Percentiles rank a stretch among this genome's conserved stretches.
These are phyloP conservation scores for Gossypium lobatum DNA, from an alignment of 441 rosid genomes.

Conservation along the genomic window DNA sequence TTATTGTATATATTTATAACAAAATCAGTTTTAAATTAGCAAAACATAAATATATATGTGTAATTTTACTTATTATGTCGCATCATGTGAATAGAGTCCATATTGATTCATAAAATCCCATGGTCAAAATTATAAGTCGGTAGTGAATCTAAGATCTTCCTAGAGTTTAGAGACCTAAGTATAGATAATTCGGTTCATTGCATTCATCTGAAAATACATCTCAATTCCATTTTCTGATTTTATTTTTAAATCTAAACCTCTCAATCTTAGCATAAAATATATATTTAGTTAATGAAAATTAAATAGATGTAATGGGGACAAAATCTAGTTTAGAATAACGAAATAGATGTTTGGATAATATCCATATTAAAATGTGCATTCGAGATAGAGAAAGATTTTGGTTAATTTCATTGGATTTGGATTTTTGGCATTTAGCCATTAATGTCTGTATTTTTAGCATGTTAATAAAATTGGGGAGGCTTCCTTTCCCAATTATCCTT, in stretches of 20 bases:
- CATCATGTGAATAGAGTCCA: not conserved
- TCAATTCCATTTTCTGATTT: not conserved
- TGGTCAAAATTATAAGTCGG: not conserved
- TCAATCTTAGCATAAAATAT: not conserved
- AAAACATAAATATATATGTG: no score
- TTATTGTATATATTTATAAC: no score
- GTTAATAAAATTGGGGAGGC: slow-evolving; percentile 1
- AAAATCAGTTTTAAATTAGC: no score
- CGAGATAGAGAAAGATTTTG: not conserved
- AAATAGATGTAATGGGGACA: not conserved
- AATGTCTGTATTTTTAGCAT: not conserved
- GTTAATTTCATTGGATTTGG: slow-evolving; percentile 4
- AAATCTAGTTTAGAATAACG: slow-evolving; percentile 18
- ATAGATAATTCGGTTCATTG: slow-evolving; percentile 24
- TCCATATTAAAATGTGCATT: not conserved
- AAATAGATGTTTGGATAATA: slow-evolving; percentile 7
- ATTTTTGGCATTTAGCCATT: slow-evolving; percentile 1
- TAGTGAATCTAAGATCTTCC: slow-evolving; percentile 22
- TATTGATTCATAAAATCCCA: not conserved
- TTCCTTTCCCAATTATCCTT: slow-evolving; percentile 18
- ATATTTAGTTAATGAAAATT: no score
- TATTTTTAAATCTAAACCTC: not conserved
- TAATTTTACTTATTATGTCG: not conserved
- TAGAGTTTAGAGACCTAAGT: slow-evolving; percentile 21
- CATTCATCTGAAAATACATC: slow-evolving; percentile 23